Evolutionary conservation across 306 rosid genomes (phyloP), one percentile per base, ranked within the genome.

Genomic region (Mucuna pruriens): DNA sequence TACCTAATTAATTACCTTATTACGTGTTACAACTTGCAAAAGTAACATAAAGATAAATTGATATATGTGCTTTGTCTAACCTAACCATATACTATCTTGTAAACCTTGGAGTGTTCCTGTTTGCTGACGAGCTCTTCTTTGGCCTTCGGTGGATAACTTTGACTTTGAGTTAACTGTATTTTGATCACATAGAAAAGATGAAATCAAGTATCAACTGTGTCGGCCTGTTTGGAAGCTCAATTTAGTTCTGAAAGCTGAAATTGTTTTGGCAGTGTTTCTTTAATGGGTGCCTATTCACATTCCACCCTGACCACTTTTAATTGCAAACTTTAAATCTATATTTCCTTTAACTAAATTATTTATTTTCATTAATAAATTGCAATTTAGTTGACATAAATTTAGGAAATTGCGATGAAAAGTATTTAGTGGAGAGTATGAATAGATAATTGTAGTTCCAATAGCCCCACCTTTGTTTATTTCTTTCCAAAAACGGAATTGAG

Each of bases 31-130:
- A 62, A 31, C 69, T 62, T 29, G 40, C 57, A 9, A 36, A 48
- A 45, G 52, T 38, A 71, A 26, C 38, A 20, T 22, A 1, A 25
- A 51, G 7, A 16, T 23, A 25, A 58, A 15, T 16, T 8, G 62
- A 40, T 22, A 44, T 54, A 2, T 7, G 29, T 76, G 42, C 40
- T 75, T 46, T 75, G 76, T 55, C 52, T 11, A 74, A 75, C 26
- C 20, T 52, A 9, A 22, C 1, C 68, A 45, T 22, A 67, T 66
- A n/a, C n/a, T n/a, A 22, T 46, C 12, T n/a, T 82, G 62, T 67
- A 13, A 46, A 73, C 52, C 44, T 36, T 13, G 66, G 36, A 6
- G 46, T 3, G 0, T 40, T 45, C 36, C 57, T 8, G 12, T 44
- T 73, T 49, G 55, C 46, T 52, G 51, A 64, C 10, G 13, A 9